Base-by-base conservation (phyloP, 1,284 basidiomycete genomes). In the Phylloboletellus chloephorus region DNA sequence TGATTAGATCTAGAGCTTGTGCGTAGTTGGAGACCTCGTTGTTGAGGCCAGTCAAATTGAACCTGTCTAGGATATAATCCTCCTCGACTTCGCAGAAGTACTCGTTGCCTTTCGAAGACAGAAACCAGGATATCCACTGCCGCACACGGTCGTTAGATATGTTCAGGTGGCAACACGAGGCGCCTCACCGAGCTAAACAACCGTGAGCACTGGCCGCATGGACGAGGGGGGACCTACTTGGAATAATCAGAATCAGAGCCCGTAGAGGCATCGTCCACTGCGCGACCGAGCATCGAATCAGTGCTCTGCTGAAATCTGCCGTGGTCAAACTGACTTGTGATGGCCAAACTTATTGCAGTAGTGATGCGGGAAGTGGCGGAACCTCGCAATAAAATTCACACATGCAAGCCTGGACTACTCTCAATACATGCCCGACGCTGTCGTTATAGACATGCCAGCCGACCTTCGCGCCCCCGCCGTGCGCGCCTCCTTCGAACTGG, bases 61-160 rank as follows among this genome's bases (percentile, higher is more conserved):
- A 98, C 33, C 95, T 79, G 68, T 98, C 95, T 37, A 98, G 76
- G 56, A 98, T 98, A 67, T 98, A 98, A 67, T 98, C 95, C 60
- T 98, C 94, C 62, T 98, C 96, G 51, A 98, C 91, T 70, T 98
- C 94, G 67, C 94, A 97, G 64, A 98, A 98, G 73, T 98, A 98
- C 69, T 98, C 95, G 67, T 89, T 88, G 39, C 87, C 87, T 62
- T 89, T 94, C n/a, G 92, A 95, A 6, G 92, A 92, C 20, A 98
- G 74, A 65, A 98, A 98, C 95, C 95, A 98, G 5, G 92, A 91
- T 56, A 96, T 94, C 94, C 94, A 98, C 84, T 86, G 53, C 11
- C 40, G 35, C 30, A 31, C 12, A 26, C 11, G 20, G 10, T 32
- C 31, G 40, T 60, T 23, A 63, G 39, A 52, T 47, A 34, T 9